Conservation (phyloP, 2,329 filamentous ascomycete species). For the Paraphaeosphaeria sporulosa region DNA sequence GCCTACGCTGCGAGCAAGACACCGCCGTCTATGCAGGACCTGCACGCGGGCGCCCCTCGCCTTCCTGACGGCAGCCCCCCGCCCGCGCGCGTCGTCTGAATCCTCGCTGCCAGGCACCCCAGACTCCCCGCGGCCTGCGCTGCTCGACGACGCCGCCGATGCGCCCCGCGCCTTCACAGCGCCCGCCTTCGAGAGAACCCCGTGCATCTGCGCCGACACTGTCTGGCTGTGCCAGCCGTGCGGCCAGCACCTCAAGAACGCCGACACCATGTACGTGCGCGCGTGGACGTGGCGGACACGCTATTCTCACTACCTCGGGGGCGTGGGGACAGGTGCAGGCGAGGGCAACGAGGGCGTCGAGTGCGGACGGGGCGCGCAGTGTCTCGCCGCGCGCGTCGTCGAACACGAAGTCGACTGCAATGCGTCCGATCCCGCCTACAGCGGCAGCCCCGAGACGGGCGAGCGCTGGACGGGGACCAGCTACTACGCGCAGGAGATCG, state of each 20-base stretch:
- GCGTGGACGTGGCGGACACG: constrained; percentile 91
- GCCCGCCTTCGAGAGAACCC: constrained; percentile 60
- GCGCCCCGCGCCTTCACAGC: constrained; percentile 51
- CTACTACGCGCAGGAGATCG: constrained; percentile 86
- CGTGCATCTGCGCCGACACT: constrained; percentile 66
- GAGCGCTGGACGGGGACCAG: constrained; percentile 69
- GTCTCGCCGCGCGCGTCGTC: constrained; percentile 77
- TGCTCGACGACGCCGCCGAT: constrained; percentile 24
- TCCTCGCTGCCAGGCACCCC: constrained; percentile 35
- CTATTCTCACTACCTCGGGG: constrained; percentile 79
- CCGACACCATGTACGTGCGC: constrained; percentile 65
- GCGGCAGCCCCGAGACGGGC: constrained; percentile 65
- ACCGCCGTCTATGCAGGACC: constrained; percentile 79
- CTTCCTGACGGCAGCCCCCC: constrained; percentile 51
- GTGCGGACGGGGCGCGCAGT: constrained; percentile 80
- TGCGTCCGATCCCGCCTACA: constrained; percentile 58
- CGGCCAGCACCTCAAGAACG: constrained; percentile 71
- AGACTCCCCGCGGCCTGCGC: constrained; percentile 20
- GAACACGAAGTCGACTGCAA: constrained; percentile 88
- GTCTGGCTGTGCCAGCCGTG: constrained; percentile 90
- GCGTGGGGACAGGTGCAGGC: constrained; percentile 84
- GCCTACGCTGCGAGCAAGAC: constrained; percentile 72
- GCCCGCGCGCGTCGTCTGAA: constrained; percentile 30
- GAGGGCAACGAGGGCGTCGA: constrained; percentile 88
- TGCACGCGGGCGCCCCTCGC: constrained; percentile 77